Base-by-base conservation (phyloP, 805 yeast genomes). In the Saturnispora sekii region DNA sequence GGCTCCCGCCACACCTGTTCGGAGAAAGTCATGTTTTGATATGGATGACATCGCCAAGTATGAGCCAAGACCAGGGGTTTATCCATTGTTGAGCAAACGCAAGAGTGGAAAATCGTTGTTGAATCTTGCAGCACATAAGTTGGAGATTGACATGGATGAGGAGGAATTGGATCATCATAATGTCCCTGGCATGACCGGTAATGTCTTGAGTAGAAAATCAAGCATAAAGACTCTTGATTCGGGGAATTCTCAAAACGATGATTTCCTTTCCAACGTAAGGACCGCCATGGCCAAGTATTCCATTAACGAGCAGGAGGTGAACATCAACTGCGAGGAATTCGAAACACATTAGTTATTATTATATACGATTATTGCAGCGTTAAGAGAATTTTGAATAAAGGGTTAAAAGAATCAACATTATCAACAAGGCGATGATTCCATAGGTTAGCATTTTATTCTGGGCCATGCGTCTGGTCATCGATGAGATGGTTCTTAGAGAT, bases 381-480 rank as follows among this genome's bases (percentile, higher is more conserved):
- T 61, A 82, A 70, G 77, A 73, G 61, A 87, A 84, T 64, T 90
- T 90, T 59, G 87, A 80, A 41, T 85, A 84, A 45, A 90, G 67
- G 6, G 88, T 96, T 51, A 90, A 69, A 51, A 90, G 66, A 40
- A 90, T 90, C 56, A 90, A 70, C 44, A 90, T 57, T 6, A 90
- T 78, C 57, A 90, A 72, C 15, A 90, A 89, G 6, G 84, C 95
- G 45, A 90, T 90, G 46, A 90, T 90, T 10, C 94, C 94, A 56
- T 87, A 85, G 46, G 95, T 85, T 51, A 90, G 83, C 53, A 89
- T 72, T 62, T 87, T 83, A 64, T 90, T 90, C 5, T 96, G 90
- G 10, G 94, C 87, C 71, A 89, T 72, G 56, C 97, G 70, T 63
- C 97, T 74, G 21, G 95, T 83, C 98, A 93, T 93, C 15, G 85